Conservation (phyloP, 1,284 basidiomycete species). For the Xerocomus amazonicus region DNA sequence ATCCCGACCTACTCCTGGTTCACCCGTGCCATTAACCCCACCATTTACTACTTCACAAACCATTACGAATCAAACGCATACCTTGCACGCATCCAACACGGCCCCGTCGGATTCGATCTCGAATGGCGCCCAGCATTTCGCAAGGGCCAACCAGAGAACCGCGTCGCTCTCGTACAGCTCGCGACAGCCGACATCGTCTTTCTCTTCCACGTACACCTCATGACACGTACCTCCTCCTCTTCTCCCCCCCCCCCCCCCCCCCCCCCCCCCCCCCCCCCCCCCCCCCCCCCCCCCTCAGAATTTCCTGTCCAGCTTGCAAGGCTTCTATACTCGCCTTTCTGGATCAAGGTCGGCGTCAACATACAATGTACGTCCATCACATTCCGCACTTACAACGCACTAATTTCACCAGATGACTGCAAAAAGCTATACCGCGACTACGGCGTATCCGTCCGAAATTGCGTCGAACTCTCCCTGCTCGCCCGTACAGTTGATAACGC, state of each 20-base stretch:
- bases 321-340: constrained; percentile 47
- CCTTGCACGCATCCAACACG: constrained; percentile 23
- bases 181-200: constrained; percentile 51
- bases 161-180: constrained; percentile 67
- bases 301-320: constrained; percentile 51
- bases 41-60: constrained; percentile 25
- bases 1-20: constrained; percentile 29
- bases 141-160: constrained; percentile 54
- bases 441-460: constrained; percentile 47
- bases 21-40: constrained; percentile 3
- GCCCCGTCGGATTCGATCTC: constrained; percentile 64
- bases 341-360: constrained; percentile 64
- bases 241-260: neutral
- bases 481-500: constrained; percentile 65
- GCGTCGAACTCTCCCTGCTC: constrained; percentile 65
- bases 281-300: constrained; percentile 33
- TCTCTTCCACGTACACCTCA: constrained; percentile 60
- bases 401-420: constrained; percentile 49
- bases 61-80: constrained; percentile 20
- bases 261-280: neutral
- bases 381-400: neutral
- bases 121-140: constrained; percentile 66
- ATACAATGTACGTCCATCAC: constrained; percentile 52
- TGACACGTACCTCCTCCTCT: constrained; percentile 45
- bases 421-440: constrained; percentile 59